These are phyloP conservation scores for Sistotremastrum niveocremeum DNA, from an alignment of 768 basidiomycete genomes.

Conservation along the genomic window DNA sequence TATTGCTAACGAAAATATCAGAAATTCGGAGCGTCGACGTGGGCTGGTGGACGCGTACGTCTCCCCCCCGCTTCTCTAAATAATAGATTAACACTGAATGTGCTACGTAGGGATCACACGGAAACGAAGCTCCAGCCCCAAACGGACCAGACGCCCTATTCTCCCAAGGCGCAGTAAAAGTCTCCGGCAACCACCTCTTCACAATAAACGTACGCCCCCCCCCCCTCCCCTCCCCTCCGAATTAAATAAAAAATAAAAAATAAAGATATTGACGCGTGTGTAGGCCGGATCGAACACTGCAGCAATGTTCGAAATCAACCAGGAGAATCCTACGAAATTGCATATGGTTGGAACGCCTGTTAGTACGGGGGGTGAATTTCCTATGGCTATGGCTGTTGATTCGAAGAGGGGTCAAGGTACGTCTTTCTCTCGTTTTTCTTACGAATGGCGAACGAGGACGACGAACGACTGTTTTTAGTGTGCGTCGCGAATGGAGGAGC, in stretches of 20 bases:
- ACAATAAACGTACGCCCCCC: conserved; percentile 20
- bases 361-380: conserved; percentile 14
- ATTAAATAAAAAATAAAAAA: too few species aligned
- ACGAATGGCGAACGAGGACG: too few species aligned
- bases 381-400: conserved; percentile 21
- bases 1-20: too few species aligned
- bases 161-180: conserved; percentile 29
- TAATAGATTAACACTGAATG: too few species aligned
- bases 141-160: conserved; percentile 27
- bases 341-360: conserved; percentile 11
- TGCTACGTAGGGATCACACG: conserved; percentile 19
- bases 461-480: conserved; percentile 6
- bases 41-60: too few species aligned
- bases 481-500: conserved; percentile 32
- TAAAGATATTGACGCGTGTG: too few species aligned
- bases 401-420: conserved; percentile 10
- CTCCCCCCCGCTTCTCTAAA: too few species aligned
- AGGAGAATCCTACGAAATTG: conserved; percentile 12
- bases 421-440: too few species aligned
- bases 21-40: too few species aligned
- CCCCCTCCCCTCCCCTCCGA: too few species aligned
- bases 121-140: conserved; percentile 8
- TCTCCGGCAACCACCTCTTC: conserved; percentile 22
- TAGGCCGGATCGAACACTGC: conserved; percentile 18
- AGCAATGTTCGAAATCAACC: conserved; percentile 21